phyloP scores from a whole-genome alignment of 345 rosid genomes.

The Leavenworthia alabamica region DNA sequence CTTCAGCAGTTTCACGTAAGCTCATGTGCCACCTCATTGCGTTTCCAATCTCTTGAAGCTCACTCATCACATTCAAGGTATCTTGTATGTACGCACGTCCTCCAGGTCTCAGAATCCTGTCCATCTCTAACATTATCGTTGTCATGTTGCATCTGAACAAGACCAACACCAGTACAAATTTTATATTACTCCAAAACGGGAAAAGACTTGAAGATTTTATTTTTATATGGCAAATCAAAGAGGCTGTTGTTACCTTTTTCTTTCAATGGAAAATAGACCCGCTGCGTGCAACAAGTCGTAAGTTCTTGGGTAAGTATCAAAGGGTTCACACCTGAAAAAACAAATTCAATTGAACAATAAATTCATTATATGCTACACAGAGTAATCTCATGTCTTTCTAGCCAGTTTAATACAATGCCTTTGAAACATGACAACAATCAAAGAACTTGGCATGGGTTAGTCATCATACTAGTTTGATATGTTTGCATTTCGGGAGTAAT shows the following conservation, averaged over 20 bases:
- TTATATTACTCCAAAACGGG: neutral
- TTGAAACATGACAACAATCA: neutral
- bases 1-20: conserved; percentile 79
- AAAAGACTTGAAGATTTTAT: neutral
- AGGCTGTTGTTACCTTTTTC: conserved; percentile 55
- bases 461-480: neutral
- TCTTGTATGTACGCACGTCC: conserved; percentile 86
- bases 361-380: neutral
- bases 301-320: conserved; percentile 96
- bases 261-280: conserved; percentile 84
- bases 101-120: conserved; percentile 91
- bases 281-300: conserved; percentile 83
- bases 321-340: conserved; percentile 81
- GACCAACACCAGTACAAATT: conserved; percentile 2
- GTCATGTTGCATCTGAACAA: conserved; percentile 78
- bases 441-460: conserved; percentile 3
- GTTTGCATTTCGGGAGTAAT: neutral
- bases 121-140: conserved; percentile 95
- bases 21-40: conserved; percentile 75
- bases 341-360: neutral
- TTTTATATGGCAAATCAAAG: neutral
- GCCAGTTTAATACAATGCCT: neutral
- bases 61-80: conserved; percentile 60
- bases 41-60: conserved; percentile 65
- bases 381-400: neutral